Conservation (phyloP, 2,329 filamentous ascomycete species). For the Monilinia aucupariae region DNA sequence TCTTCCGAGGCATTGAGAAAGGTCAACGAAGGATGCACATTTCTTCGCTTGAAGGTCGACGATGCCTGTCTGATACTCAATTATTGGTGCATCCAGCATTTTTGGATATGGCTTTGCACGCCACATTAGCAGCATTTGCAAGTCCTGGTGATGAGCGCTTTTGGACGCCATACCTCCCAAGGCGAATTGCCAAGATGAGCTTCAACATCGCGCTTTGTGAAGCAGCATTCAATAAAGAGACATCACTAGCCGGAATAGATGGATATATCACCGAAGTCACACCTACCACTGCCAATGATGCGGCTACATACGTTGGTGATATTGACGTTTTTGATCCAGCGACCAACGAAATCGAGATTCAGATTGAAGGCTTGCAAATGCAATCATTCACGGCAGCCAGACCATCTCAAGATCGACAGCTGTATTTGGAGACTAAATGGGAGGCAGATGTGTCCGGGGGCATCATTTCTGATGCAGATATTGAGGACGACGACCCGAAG, state of each 20-base stretch:
- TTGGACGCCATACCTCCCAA: slow-evolving; percentile 26
- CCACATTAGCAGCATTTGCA: slow-evolving; percentile 36
- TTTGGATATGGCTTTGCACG: slow-evolving; percentile 52
- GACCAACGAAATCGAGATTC: slow-evolving; percentile 20
- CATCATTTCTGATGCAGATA: slow-evolving; percentile 15
- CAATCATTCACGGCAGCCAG: slow-evolving; percentile 24
- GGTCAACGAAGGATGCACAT: slow-evolving; percentile 17
- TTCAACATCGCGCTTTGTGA: slow-evolving; percentile 24
- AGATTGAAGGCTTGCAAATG: slow-evolving; percentile 25
- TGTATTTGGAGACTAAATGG: slow-evolving; percentile 26
- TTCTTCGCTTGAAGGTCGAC: slow-evolving; percentile 13
- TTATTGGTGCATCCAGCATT: slow-evolving; percentile 48
- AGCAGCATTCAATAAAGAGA: slow-evolving; percentile 8
- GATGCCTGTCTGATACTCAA: not conserved
- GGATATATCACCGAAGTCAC: slow-evolving; percentile 13
- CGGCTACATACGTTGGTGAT: slow-evolving; percentile 6
- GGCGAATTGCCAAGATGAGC: slow-evolving; percentile 21
- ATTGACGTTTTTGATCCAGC: slow-evolving; percentile 8
- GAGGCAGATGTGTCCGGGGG: slow-evolving; percentile 22
- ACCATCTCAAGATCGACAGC: slow-evolving; percentile 22
- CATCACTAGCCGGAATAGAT: slow-evolving; percentile 8
- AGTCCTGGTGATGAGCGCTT: slow-evolving; percentile 25
- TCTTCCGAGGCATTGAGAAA: slow-evolving; percentile 19
- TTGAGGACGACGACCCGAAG: slow-evolving; percentile 17
- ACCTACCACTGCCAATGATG: slow-evolving; percentile 1